Base-by-base conservation (phyloP, 805 yeast species). In the Candida anglica region DNA sequence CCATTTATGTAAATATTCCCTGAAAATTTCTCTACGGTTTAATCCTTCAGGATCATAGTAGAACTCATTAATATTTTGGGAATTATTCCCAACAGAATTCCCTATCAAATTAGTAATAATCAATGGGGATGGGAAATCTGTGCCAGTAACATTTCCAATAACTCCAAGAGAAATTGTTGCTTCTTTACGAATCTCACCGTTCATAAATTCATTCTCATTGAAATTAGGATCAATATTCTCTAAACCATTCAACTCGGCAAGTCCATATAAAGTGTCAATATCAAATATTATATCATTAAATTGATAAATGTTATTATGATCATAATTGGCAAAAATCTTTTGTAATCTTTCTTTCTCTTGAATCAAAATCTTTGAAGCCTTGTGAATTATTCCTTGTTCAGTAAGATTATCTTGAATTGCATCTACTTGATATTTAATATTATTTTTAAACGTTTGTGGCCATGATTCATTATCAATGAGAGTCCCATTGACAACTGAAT, bases 201-300 rank as follows among this genome's bases (percentile, higher is more conserved):
- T 34, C 28, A 25, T 21, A 21, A 16, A 36, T 26, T 29, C 29
- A 11, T 27, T 32, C 16, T 27, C 15, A 17, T n/a, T 18, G 23
- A 14, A 8, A 21, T 19, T 19, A n/a, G 14, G 9, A 21, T 5
- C 16, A 15, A 14, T 13, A 27, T 10, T 19, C 7, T 29, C 24
- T 14, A 36, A 36, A 17, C 34, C 31, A 10, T 41, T 29, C 19
- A 42, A 24, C 15, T 38, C 38, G 7, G 37, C 30, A 10, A 32
- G 15, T 9, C 15, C 16, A 16, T 24, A 32, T 15, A 46, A 25
- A 9, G 37, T 28, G 3, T 38, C 38, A 3, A 41, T 19, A 23
- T 46, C 43, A n/a, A 54, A 21, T 11, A 48, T 42, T 15, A 53
- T 22, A 26, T 53, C 57, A 19, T 42, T 43, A 33, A 53, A 50